Percentiles rank a stretch among this genome's conserved stretches.
phyloP scores from a whole-genome alignment of 148 eudicot genomes.

The Salicornia ramosissima region DNA sequence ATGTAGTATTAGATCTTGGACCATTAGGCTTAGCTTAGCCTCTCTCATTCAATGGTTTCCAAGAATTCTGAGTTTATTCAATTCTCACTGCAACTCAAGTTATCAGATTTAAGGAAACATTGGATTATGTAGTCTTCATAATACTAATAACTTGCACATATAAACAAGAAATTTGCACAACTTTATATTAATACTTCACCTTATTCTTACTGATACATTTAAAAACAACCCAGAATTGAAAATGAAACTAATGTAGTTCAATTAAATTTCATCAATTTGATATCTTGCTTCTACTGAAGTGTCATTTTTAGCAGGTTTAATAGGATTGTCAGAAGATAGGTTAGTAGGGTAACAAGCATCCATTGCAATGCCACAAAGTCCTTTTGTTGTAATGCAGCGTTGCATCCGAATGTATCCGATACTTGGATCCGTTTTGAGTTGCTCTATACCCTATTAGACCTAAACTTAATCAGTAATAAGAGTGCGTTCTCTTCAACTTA shows the following conservation, averaged over 20 bases:
- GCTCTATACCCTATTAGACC: slow-evolving; percentile 69
- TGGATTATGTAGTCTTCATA: too few species aligned
- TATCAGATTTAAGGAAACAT: not conserved
- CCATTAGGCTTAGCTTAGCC: not conserved
- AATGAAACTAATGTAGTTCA: not conserved
- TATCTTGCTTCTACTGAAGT: not conserved
- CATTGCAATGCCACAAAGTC: slow-evolving; percentile 67
- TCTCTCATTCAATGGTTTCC: not conserved
- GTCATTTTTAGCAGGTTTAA: slow-evolving; percentile 34
- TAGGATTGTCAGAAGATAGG: slow-evolving; percentile 38
- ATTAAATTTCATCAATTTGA: slow-evolving; percentile 3
- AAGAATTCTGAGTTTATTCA: not conserved
- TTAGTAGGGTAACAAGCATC: slow-evolving; percentile 68
- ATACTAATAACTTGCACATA: too few species aligned
- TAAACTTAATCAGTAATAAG: too few species aligned
- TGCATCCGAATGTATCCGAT: slow-evolving; percentile 66
- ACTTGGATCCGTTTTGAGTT: slow-evolving; percentile 58
- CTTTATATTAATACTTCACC: too few species aligned
- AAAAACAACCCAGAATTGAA: too few species aligned
- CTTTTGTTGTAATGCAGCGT: slow-evolving; percentile 40
- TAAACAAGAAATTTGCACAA: too few species aligned
- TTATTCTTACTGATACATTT: not conserved
- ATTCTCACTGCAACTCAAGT: not conserved
- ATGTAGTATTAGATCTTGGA: not conserved
- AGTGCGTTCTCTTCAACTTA: too few species aligned